Base-by-base conservation (phyloP, 2,329 filamentous ascomycete genomes). In the Esteya vermicola region DNA sequence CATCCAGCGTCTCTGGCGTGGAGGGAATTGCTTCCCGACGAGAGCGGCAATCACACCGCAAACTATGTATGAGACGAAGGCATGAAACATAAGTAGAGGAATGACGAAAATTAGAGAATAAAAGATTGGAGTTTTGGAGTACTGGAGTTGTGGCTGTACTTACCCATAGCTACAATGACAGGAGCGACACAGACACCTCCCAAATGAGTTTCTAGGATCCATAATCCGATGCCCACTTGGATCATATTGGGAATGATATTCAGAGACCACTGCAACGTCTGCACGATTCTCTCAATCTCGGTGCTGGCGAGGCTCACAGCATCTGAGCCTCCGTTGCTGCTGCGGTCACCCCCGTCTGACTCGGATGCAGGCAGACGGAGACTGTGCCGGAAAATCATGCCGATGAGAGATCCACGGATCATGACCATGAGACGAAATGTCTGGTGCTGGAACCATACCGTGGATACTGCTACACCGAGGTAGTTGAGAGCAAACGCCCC, bases 1-100 rank as follows among this genome's bases (percentile, higher is more conserved):
- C 20, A 71, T 57, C 68, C 68, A 72, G n/a, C 31, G 21, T n/a
- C 37, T 19, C n/a, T 39, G 37, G 9, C 37, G 37, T 2, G 30
- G 22, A 20, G 37, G 37, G 9, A 18, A 31, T 13, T 20, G 36
- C 13, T 18, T 31, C 18, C 36, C 36, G 2, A 38, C 36, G 20
- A 7, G n/a, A 6, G 19, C 20, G 20, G 36, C 27, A 5, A 38
- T 20, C 4, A 32, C 4, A 1, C 27, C 27, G 22, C 36, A 32
- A 10, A 22, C 27, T 38, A 20, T 4, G 5, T 8, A 28, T 38
- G 9, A 38, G 27, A 7, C 9, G 36, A 12, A 21, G 9, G 3
- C 9, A 16, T 25, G 6, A 27, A 4, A n/a, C n/a, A n/a, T n/a
- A n/a, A n/a, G n/a, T n/a, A 12, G n/a, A 36, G 13, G 20, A 14